Evolutionary conservation across 768 basidiomycete genomes (phyloP).

Genomic region (Mycena rebaudengoi): DNA sequence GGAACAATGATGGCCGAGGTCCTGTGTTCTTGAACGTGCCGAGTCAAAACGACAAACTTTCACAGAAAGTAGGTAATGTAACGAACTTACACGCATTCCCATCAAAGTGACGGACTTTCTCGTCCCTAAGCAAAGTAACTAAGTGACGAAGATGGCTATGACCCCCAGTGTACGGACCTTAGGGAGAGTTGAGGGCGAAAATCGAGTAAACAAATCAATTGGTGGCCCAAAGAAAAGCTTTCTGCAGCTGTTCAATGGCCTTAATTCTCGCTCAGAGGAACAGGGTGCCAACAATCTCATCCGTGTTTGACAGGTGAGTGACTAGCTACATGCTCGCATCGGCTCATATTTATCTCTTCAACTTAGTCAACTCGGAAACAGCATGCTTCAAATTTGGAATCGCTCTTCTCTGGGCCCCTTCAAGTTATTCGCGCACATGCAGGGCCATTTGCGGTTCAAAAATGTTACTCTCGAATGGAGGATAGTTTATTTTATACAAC

Average conservation of each 20-base stretch:
- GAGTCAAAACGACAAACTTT: too few species aligned
- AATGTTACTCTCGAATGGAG: slow-evolving; percentile 38
- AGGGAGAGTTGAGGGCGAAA: slow-evolving; percentile 9
- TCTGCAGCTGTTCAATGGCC: not conserved
- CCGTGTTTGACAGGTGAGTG: not conserved
- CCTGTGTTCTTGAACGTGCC: too few species aligned
- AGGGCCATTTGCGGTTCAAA: slow-evolving; percentile 40
- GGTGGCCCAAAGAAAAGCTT: slow-evolving; percentile 15
- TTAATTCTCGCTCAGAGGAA: slow-evolving; percentile 7
- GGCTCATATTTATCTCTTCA: slow-evolving; percentile 18
- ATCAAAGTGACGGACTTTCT: too few species aligned
- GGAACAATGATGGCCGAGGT: too few species aligned
- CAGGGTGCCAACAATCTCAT: slow-evolving; percentile 2
- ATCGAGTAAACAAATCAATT: slow-evolving; percentile 12
- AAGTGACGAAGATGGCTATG: too few species aligned
- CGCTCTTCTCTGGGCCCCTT: slow-evolving; percentile 34
- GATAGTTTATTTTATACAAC: slow-evolving; percentile 37
- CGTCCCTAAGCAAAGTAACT: too few species aligned
- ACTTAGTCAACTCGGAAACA: slow-evolving; percentile 33
- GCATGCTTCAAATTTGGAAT: slow-evolving; percentile 35
- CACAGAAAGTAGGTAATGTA: too few species aligned
- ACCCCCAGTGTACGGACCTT: slow-evolving; percentile 31
- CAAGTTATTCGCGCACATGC: slow-evolving; percentile 29
- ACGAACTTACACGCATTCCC: too few species aligned
- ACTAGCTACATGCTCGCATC: not conserved